Evolutionary conservation across 768 basidiomycete species (phyloP), one percentile per base, ranked within the genome.

Genomic region (Russula foetens): DNA sequence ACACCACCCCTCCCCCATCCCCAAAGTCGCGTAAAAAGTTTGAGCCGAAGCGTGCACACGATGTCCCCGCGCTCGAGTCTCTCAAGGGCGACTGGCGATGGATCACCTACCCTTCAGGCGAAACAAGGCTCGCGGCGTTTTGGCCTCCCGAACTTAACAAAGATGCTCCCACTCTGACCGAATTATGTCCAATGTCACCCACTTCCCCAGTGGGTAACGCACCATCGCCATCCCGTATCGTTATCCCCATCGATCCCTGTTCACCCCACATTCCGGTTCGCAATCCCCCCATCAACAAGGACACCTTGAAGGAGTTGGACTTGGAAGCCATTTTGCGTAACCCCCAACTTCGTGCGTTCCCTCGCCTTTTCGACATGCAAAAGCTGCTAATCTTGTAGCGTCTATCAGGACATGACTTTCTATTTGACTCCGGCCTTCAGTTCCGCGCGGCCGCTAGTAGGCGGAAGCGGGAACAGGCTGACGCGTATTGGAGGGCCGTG

Each of bases 401-500:
- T 43, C 53, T 44, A 59, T 28, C 67, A 92, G 90, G 90, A 35
- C 92, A 96, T 67, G 92, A 95, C 73, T 79, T 95, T 62, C 81
- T 95, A 66, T 94, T 95, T 65, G 93, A 96, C 64, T 80, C 89
- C 19, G 85, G 85, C 17, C 75, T 92, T 15, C 90, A 92, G 71
- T 92, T 92, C 72, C 81, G 88, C 45, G 88, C 89, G 12, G 85
- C 85, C 1, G 79, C 81, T n/a, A 83, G 83, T 63, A 82, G 85
- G 43, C 82, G 85, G 59, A 92, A 92, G 71, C 71, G 82, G 51
- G 83, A 85, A 51, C 76, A 83, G 39, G 79, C 85, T 0, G 90
- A 93, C 64, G 83, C 81, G 60, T 98, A 96, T 70, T 98, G 94
- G 94, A 75, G 76, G 44, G 87, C 92, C 45, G 77, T 98, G 55